These are phyloP conservation scores for Cladophialophora carrionii DNA, from an alignment of 2,329 filamentous ascomycete species.

Conservation along the genomic window DNA sequence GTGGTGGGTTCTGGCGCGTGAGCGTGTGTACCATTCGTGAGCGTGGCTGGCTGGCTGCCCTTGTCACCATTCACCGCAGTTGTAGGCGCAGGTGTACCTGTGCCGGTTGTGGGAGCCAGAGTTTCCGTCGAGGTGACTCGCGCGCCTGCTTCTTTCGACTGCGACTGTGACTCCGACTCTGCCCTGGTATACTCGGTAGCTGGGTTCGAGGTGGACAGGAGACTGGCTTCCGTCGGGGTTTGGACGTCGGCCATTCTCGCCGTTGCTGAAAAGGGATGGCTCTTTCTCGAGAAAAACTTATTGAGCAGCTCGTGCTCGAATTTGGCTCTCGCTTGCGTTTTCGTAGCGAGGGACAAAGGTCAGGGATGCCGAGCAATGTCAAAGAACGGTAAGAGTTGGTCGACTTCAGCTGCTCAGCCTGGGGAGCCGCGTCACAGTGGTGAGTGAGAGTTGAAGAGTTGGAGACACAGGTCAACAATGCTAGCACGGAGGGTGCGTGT, in stretches of 20 bases:
- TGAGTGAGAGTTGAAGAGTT: background rate
- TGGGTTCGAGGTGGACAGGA: constrained; percentile 24
- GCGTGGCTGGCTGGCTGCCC: constrained; percentile 4
- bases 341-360: background rate
- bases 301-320: background rate
- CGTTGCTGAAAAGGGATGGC: background rate
- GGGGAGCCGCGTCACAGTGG: background rate
- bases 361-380: background rate
- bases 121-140: constrained; percentile 8
- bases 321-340: background rate
- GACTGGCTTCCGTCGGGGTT: constrained; percentile 30
- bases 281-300: background rate
- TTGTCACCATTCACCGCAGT: constrained; percentile 16
- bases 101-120: constrained; percentile 8
- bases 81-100: constrained; percentile 6
- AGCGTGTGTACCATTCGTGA: constrained; percentile 13
- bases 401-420: background rate
- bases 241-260: constrained; percentile 32
- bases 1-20: constrained; percentile 9
- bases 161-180: background rate
- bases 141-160: constrained; percentile 22
- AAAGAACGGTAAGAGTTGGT: background rate
- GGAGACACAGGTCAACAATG: background rate
- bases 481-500: background rate
- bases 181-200: constrained; percentile 9